Conservation (phyloP, 257 asterid genomes). For the Craterostigma plantagineum region DNA sequence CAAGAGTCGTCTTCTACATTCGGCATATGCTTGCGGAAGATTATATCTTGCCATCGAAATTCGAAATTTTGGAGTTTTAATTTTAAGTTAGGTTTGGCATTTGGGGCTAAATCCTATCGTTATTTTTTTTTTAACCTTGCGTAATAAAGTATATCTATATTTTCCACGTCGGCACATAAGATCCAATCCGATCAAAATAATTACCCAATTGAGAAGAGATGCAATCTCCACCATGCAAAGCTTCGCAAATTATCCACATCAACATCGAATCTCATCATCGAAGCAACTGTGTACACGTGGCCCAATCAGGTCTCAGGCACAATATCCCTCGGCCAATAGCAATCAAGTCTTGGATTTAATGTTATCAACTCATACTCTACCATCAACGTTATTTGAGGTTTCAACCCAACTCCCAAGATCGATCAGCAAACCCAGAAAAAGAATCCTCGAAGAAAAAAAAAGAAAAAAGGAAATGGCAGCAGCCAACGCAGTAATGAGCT, state of each 20-base stretch:
- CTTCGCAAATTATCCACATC: neutral
- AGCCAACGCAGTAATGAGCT: slow-evolving; percentile 60
- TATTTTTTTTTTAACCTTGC: no score
- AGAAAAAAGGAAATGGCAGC: slow-evolving; percentile 24
- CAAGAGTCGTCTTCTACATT: no score
- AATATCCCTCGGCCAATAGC: slow-evolving; percentile 35
- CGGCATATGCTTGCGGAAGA: no score
- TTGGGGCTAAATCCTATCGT: no score
- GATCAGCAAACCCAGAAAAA: neutral
- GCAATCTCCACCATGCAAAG: neutral
- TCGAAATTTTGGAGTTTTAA: no score
- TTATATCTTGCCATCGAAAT: no score
- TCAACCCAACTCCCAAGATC: neutral
- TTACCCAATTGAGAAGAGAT: no score
- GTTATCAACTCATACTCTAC: slow-evolving; percentile 29
- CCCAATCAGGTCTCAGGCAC: slow-evolving; percentile 28
- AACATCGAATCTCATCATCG: neutral
- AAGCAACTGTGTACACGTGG: slow-evolving; percentile 33
- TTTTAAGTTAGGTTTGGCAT: no score
- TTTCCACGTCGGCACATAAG: no score
- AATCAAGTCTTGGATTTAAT: slow-evolving; percentile 42
- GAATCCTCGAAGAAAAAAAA: neutral
- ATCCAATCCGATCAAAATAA: no score
- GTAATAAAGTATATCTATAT: no score
- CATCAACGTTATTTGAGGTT: slow-evolving; percentile 6